These are phyloP conservation scores for Prinsepia uniflora DNA, from an alignment of 306 rosid species.

Conservation along the genomic window DNA sequence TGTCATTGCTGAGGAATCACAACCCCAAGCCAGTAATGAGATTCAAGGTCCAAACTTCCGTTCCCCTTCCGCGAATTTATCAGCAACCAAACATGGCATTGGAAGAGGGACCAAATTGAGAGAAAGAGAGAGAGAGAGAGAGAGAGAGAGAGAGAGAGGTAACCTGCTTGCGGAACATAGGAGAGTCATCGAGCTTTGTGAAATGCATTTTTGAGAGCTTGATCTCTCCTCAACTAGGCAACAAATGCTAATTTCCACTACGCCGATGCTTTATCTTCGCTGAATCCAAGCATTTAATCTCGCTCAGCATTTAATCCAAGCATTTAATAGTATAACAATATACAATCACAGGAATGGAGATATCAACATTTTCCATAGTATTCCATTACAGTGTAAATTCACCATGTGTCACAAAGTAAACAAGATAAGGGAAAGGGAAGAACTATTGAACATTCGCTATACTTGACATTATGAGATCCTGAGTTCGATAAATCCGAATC, in stretches of 20 bases:
- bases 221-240: background rate
- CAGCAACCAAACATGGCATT: conserved; percentile 1
- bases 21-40: background rate
- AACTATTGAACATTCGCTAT: background rate
- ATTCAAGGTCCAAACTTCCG: background rate
- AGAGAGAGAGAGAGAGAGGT: conserved; percentile 13
- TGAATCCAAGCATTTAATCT: conserved; percentile 20
- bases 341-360: background rate
- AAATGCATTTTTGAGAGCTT: conserved; percentile 69
- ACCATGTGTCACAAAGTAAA: background rate
- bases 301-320: too few relatives aligned
- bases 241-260: background rate
- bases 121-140: too few relatives aligned
- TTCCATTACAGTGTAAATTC: background rate
- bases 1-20: background rate
- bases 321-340: background rate
- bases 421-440: background rate
- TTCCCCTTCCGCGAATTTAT: background rate
- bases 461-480: background rate
- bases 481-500: background rate
- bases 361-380: background rate
- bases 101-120: background rate
- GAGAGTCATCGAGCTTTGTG: conserved; percentile 98
- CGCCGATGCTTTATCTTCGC: conserved; percentile 39
- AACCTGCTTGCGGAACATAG: conserved; percentile 99